A percentile compares a stretch with the other conserved stretches of the same genome.
These are phyloP conservation scores for Globisporangium recalcitrans DNA, from an alignment of 352 stramenopile genomes.

Conservation along the genomic window DNA sequence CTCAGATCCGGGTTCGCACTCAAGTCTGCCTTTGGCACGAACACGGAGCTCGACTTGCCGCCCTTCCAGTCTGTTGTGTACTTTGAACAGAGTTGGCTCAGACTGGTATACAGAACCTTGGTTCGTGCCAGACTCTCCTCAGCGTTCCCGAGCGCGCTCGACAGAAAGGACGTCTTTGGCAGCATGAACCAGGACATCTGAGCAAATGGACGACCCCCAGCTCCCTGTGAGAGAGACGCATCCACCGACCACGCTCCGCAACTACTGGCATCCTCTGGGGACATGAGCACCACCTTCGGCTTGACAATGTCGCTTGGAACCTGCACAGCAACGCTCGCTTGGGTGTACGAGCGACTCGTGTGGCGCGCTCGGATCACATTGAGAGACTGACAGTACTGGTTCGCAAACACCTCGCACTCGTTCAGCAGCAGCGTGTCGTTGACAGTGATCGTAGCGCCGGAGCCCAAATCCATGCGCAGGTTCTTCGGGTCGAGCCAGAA, in stretches of 20 bases:
- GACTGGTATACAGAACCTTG: conserved; percentile 25
- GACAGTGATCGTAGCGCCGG: conserved; percentile 34
- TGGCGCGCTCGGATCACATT: conserved; percentile 41
- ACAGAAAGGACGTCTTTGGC: conserved; percentile 20
- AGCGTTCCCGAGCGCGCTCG: not conserved
- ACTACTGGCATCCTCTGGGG: conserved; percentile 49
- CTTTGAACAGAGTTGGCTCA: conserved; percentile 43
- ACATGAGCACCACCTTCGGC: conserved; percentile 38
- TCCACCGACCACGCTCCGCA: conserved; percentile 54
- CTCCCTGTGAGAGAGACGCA: conserved; percentile 47
- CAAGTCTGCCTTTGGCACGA: conserved; percentile 31
- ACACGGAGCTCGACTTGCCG: conserved; percentile 23
- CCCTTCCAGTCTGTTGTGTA: conserved; percentile 38
- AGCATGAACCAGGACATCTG: conserved; percentile 40
- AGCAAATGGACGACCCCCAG: conserved; percentile 40
- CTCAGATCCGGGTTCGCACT: conserved; percentile 16
- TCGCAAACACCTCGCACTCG: conserved; percentile 37
- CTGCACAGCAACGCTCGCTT: conserved; percentile 33
- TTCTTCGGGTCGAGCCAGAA: conserved; percentile 53
- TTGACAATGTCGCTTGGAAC: conserved; percentile 28
- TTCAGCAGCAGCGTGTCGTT: conserved; percentile 44
- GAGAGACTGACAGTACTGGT: conserved; percentile 42
- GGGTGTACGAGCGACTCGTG: conserved; percentile 53
- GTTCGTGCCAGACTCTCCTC: conserved; percentile 6
- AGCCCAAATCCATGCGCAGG: conserved; percentile 43